Percentiles rank a stretch among this genome's conserved stretches.
These are phyloP conservation scores for Przewalskia tangutica DNA, from an alignment of 257 asterid species.

Conservation along the genomic window DNA sequence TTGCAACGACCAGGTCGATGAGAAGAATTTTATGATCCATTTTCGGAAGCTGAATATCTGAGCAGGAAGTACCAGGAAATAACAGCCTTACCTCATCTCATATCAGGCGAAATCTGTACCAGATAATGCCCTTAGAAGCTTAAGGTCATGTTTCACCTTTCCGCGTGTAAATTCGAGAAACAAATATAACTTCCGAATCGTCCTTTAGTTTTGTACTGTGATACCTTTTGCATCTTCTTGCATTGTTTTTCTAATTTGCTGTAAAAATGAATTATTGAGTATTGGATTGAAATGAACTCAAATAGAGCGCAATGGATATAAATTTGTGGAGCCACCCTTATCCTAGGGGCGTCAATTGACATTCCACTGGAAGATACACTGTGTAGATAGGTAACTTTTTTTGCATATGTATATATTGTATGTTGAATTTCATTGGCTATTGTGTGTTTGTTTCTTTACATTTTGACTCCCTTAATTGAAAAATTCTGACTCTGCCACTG, in stretches of 20 bases:
- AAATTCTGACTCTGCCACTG: no score
- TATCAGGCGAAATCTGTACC: slow-evolving; percentile 11
- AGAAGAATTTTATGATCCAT: background rate
- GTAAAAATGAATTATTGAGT: background rate
- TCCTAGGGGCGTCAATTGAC: no score
- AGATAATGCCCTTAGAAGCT: slow-evolving; percentile 10
- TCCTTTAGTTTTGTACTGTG: background rate
- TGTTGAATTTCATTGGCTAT: no score
- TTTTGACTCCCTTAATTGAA: no score
- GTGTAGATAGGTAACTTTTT: no score
- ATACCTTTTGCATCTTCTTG: slow-evolving; percentile 2
- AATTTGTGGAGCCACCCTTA: background rate
- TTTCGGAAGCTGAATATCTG: slow-evolving; percentile 23
- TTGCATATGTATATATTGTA: no score
- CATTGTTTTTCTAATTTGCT: background rate
- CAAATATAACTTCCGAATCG: slow-evolving; percentile 8
- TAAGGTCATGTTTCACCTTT: slow-evolving; percentile 15
- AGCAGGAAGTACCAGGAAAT: slow-evolving; percentile 17
- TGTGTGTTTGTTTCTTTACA: no score
- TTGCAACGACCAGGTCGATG: slow-evolving; percentile 4
- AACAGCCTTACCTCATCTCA: slow-evolving; percentile 9
- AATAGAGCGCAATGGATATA: background rate
- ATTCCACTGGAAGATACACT: no score
- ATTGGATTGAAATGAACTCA: slow-evolving; percentile 1
- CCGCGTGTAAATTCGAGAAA: slow-evolving; percentile 17